Percentiles rank a stretch among this genome's conserved stretches.
Conservation (phyloP, 148 eudicot species). For the Drosera capensis region DNA sequence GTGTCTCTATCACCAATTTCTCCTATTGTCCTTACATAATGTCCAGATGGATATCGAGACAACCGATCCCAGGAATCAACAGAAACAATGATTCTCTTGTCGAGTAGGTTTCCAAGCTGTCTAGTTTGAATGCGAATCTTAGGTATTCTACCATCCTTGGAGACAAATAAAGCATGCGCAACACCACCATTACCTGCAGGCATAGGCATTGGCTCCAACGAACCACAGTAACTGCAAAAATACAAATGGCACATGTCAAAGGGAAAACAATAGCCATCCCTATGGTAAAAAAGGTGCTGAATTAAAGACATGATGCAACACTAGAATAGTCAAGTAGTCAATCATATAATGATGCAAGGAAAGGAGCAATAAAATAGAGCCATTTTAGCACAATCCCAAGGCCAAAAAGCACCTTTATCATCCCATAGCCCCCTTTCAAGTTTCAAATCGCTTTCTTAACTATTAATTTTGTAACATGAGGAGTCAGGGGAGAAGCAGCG, state of each 20-base stretch:
- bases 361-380: too few species aligned
- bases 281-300: too few species aligned
- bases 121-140: slow-evolving; percentile 95
- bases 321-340: too few species aligned
- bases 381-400: too few species aligned
- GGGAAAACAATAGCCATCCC: too few species aligned
- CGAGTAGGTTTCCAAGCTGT: slow-evolving; percentile 85
- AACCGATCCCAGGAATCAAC: slow-evolving; percentile 93
- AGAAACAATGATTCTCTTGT: slow-evolving; percentile 87
- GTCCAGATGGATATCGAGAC: slow-evolving; percentile 95
- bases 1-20: slow-evolving; percentile 82
- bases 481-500: too few species aligned
- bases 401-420: too few species aligned
- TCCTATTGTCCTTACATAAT: slow-evolving; percentile 86
- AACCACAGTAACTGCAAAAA: slow-evolving; percentile 85
- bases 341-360: too few species aligned
- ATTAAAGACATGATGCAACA: too few species aligned
- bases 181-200: slow-evolving; percentile 87
- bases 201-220: slow-evolving; percentile 94
- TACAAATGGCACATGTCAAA: not conserved
- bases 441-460: too few species aligned
- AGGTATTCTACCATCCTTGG: slow-evolving; percentile 90
- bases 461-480: too few species aligned
- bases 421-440: too few species aligned
- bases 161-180: slow-evolving; percentile 86